Evolutionary conservation across 305 asterid genomes (phyloP), one percentile per base, ranked within the genome.

Genomic region (Plantago coronopus): DNA sequence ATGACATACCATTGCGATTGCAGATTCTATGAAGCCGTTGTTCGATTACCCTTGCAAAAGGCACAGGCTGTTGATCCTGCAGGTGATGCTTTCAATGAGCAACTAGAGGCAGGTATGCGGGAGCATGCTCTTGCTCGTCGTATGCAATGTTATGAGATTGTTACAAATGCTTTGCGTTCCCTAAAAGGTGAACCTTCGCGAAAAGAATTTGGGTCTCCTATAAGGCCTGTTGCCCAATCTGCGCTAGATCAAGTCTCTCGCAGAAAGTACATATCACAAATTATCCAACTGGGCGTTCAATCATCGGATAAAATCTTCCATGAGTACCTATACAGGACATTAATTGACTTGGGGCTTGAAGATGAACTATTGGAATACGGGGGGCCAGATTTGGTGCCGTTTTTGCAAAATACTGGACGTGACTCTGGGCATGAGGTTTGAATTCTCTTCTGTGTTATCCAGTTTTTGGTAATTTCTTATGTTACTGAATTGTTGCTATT

Each of bases 11-110:
- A 60, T 34, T 48, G 56, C 46, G 40, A 54, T 72, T 85, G 81
- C 91, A 93, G 99, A 72, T 93, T 87, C 75, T 93, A 89, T 76
- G 99, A 93, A 78, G 99, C 99, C 62, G 99, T 89, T 38, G 97
- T 89, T 60, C 83, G 83, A 29, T 73, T 93, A 75, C 94, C 99
- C 74, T 72, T 93, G 85, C 97, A 86, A 71, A 93, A 82, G 83
- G 99, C 99, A 29, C 95, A 83, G 72, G 83, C 95, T 59, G 64
- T 78, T 72, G 99, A 93, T 76, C 95, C 99, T 58, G 82, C 89
- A 62, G 96, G 94, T 61, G 91, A 93, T 68, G 95, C 94, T 74
- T 83, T 80, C 67, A 93, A 89, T 69, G 97, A 85, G 61, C 97
- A 87, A 74, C 75, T 81, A 59, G 97, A 93, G 72, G 79, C 82